phyloP scores from a whole-genome alignment of 768 basidiomycete species.

The Symmetrospora coprosmae region DNA sequence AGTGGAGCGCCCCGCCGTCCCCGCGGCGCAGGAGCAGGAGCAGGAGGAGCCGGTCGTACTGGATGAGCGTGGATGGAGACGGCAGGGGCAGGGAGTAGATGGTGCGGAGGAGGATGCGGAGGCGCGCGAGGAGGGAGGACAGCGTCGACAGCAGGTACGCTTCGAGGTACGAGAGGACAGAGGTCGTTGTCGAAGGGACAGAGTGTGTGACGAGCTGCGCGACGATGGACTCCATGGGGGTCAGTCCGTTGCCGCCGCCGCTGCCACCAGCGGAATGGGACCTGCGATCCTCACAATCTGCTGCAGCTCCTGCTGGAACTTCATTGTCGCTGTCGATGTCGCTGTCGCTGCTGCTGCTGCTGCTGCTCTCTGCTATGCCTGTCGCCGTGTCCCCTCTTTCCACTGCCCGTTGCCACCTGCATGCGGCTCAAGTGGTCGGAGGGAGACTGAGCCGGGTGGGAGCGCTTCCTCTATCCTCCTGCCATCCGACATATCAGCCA shows the following conservation, averaged over 20 bases:
- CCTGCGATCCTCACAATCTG: slow-evolving; percentile 16
- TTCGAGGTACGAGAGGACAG: background rate
- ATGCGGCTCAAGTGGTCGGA: too few species aligned
- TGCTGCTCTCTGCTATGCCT: background rate
- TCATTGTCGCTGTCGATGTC: too few species aligned
- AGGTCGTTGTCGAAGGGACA: slow-evolving; percentile 3
- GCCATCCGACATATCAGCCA: too few species aligned
- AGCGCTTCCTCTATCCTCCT: too few species aligned
- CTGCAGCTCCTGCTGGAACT: slow-evolving; percentile 18
- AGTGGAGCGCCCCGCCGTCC: too few species aligned
- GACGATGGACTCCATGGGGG: background rate
- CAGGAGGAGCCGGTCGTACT: background rate
- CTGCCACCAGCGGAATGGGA: too few species aligned
- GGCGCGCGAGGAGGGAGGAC: background rate
- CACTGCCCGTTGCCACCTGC: too few species aligned
- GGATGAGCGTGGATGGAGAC: background rate
- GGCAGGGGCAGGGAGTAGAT: background rate
- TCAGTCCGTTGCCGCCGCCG: background rate
- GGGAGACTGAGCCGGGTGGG: too few species aligned
- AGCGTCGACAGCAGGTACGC: background rate
- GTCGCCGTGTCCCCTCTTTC: too few species aligned
- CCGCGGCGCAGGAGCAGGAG: too few species aligned
- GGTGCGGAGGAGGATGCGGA: background rate
- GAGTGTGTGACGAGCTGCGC: slow-evolving; percentile 12
- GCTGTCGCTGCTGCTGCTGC: background rate